A percentile compares a stretch with the other conserved stretches of the same genome.
Conservation (phyloP, 257 asterid genomes). For the Scutellaria minor region DNA sequence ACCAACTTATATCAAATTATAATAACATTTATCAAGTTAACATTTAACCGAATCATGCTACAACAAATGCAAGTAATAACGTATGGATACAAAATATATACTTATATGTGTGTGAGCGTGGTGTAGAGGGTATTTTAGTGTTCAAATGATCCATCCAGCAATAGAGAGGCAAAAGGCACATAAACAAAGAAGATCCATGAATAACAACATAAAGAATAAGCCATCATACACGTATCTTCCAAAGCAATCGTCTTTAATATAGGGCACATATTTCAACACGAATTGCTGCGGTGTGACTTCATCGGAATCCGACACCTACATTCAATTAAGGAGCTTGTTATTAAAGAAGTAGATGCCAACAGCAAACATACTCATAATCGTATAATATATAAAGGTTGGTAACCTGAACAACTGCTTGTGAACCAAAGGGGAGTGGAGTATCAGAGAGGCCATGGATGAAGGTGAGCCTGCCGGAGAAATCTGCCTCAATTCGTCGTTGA, state of each 20-base stretch:
- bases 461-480: slow-evolving; percentile 59
- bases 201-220: slow-evolving; percentile 10
- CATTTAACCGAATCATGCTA: not conserved
- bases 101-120: not conserved
- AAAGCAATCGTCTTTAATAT: slow-evolving; percentile 58
- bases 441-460: slow-evolving; percentile 67
- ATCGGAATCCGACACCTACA: slow-evolving; percentile 55
- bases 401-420: slow-evolving; percentile 81
- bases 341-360: not conserved
- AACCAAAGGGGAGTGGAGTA: slow-evolving; percentile 75
- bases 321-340: slow-evolving; percentile 30
- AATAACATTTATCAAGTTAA: slow-evolving; percentile 16
- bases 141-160: slow-evolving; percentile 1
- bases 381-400: not conserved
- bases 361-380: not conserved
- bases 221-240: slow-evolving; percentile 72
- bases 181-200: slow-evolving; percentile 10
- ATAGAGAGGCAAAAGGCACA: not conserved
- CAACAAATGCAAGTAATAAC: not conserved
- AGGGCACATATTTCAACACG: slow-evolving; percentile 58
- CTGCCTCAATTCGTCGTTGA: slow-evolving; percentile 67
- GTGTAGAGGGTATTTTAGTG: not conserved
- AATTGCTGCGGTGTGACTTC: slow-evolving; percentile 59
- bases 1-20: slow-evolving; percentile 12
- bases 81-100: not conserved